Evolutionary conservation across 1,284 basidiomycete species (phyloP), one percentile per base, ranked within the genome.

Genomic region (Phellopilus nigrolimitatus): DNA sequence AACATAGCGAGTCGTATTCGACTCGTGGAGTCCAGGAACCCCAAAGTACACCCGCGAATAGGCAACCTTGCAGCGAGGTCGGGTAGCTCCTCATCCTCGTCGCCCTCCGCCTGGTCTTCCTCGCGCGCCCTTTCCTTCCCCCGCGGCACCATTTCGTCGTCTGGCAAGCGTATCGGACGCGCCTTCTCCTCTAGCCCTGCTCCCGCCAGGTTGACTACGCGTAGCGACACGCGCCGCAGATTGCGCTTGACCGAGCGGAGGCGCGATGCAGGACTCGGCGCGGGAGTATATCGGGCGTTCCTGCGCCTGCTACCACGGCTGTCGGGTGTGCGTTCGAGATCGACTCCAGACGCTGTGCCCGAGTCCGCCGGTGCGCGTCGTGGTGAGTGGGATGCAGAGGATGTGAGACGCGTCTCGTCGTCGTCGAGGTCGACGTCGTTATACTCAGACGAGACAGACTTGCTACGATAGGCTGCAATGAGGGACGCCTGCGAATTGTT

Each of bases 171-270:
- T 10, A 82, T 63, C 53, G 34, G 24, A 30, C 43, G 46, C 28
- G 27, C 33, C 34, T 82, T 80, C 31, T 76, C 76, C 49, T 82
- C 81, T 40, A 84, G 60, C 0, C 78, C 79, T n/a, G 70, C 70
- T 3, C 81, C 82, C 31, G 81, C 82, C 43, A 93, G 68, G 63
- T 92, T 91, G 31, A 91, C 91, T 13, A 97, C 91, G 17, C 93
- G 80, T 46, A 88, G 67, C 28, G 89, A 92, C 39, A 83, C 80
- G 13, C 85, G 74, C n/a, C 81, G 72, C 4, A 94, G 57, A 54
- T 72, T 80, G 49, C 74, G 73, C 27, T 79, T 78, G 41, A 88
- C 73, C 22, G 72, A 71, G 59, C 75, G 78, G 43, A 88, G 66
- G 10, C 54, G 49, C 17, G 45, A 44, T 13, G 25, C 54, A 3